Conservation (phyloP, 2,329 filamentous ascomycete species). For the Xylaria sp. region DNA sequence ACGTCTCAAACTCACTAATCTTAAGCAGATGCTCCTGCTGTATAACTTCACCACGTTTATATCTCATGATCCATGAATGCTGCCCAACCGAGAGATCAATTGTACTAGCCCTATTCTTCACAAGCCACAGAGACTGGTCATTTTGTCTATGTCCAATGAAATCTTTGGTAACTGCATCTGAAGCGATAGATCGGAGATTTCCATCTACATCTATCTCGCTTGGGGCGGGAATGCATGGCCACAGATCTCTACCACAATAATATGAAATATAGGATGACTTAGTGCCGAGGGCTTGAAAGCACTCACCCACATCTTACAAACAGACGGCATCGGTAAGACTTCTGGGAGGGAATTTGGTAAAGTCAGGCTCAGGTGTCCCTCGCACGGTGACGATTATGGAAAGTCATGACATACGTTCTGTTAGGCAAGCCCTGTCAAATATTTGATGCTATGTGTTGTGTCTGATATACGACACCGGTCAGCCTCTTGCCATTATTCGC, state of each 20-base stretch:
- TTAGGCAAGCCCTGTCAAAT: conserved; percentile 6
- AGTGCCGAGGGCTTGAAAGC: conserved; percentile 2
- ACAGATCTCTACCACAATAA: conserved; percentile 12
- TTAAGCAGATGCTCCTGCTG: conserved; percentile 15
- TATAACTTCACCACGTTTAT: conserved; percentile 25
- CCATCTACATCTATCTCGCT: conserved; percentile 19
- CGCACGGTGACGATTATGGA: conserved; percentile 11
- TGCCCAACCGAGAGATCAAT: conserved; percentile 13
- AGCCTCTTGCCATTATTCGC: conserved; percentile 25
- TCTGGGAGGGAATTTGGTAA: not conserved
- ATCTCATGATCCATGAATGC: conserved; percentile 16
- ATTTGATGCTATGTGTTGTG: conserved; percentile 9
- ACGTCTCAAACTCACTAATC: conserved; percentile 6
- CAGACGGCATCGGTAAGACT: conserved; percentile 6
- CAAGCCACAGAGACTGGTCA: conserved; percentile 2
- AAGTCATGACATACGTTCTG: conserved; percentile 5
- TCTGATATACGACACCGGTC: conserved; percentile 28
- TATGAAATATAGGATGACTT: conserved; percentile 13
- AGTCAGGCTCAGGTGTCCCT: conserved; percentile 8
- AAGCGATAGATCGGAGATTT: conserved; percentile 9
- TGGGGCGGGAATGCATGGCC: conserved; percentile 11
- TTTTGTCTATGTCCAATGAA: conserved; percentile 8
- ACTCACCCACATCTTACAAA: not conserved
- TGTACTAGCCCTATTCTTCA: conserved; percentile 4
- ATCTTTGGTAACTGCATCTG: not conserved